Conservation (phyloP, 148 eudicot genomes). For the Nyssa sinensis region DNA sequence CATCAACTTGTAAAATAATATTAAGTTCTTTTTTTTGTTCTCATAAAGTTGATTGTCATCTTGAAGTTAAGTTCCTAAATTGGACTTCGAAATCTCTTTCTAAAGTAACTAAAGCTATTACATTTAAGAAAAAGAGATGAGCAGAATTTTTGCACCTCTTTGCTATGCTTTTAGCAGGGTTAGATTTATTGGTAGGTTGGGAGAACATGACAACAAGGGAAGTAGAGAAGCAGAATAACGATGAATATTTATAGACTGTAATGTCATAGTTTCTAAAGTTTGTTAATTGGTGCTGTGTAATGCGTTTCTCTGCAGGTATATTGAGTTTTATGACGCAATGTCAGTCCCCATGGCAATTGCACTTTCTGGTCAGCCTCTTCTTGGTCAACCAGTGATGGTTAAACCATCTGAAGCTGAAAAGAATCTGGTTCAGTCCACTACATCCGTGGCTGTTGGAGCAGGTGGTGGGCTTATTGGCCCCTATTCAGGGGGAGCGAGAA, state of each 20-base stretch:
- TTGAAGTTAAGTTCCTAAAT: not conserved
- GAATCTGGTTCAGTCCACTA: conserved; percentile 77
- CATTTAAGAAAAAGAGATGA: no score
- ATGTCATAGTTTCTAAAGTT: no score
- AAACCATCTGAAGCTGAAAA: conserved; percentile 98
- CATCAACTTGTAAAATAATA: not conserved
- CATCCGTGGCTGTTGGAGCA: conserved; percentile 51
- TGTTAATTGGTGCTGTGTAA: not conserved
- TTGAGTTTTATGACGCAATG: conserved; percentile 89
- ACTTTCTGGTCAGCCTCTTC: conserved; percentile 83
- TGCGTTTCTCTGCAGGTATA: conserved; percentile 48
- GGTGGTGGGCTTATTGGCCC: conserved; percentile 49
- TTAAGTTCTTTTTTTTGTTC: not conserved
- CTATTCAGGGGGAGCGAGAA: conserved; percentile 66
- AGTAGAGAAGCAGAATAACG: no score
- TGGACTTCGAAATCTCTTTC: not conserved
- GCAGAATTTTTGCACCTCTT: no score
- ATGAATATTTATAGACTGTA: no score
- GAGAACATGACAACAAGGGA: no score
- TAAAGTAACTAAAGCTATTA: not conserved
- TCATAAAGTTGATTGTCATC: not conserved
- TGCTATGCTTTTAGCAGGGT: no score
- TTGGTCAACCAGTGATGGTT: conserved; percentile 93
- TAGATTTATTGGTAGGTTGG: no score
- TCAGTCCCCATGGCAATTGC: conserved; percentile 99